Base-by-base conservation (phyloP, 2,329 filamentous ascomycete species). In the Fusarium sp. region DNA sequence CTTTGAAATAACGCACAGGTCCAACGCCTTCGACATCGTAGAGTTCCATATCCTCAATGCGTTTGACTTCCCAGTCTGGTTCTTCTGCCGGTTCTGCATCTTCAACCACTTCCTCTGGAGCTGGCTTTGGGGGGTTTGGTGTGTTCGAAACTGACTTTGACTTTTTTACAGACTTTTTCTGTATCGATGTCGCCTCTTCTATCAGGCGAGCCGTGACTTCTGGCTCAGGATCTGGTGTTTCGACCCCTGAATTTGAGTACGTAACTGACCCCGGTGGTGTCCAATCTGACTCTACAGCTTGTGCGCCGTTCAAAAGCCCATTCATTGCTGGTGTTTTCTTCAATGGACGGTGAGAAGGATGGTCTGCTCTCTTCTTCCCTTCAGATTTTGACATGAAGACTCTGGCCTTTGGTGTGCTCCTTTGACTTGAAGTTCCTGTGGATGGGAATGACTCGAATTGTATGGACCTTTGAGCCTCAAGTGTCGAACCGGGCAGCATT, bases 1-100 rank as follows among this genome's bases (percentile, higher is more conserved):
- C 85, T 30, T 82, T 78, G 73, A 85, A 89, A 58, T 80, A 81
- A 5, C 82, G 82, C 2, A 82, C 76, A 0, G 70, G 47, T 10
- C 75, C 75, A 3, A 68, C 72, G 6, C 79, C 79, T 14, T 79
- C 75, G 2, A 80, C 76, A 6, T 82, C 74, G 40, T 79, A 74
- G 6, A 80, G 50, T 17, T 76, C 75, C 57, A 82, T 77, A n/a
- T 73, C 81, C 59, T 83, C 81, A 3, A 86, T 74, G 3, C 78
- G 73, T 44, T 84, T 77, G 2, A 86, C 82, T 14, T 81, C 79
- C 77, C 80, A 86, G 13, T 71, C 71, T 26, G 74, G 61, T 43
- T 79, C 72, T 3, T 67, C 71, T 8, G 19, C 6, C 67, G 59
- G 41, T 28, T 43, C 55, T 20, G 19, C 6, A 3, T 39, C 13